These are phyloP conservation scores for Osmanthus fragrans DNA, from an alignment of 257 asterid species.

Conservation along the genomic window DNA sequence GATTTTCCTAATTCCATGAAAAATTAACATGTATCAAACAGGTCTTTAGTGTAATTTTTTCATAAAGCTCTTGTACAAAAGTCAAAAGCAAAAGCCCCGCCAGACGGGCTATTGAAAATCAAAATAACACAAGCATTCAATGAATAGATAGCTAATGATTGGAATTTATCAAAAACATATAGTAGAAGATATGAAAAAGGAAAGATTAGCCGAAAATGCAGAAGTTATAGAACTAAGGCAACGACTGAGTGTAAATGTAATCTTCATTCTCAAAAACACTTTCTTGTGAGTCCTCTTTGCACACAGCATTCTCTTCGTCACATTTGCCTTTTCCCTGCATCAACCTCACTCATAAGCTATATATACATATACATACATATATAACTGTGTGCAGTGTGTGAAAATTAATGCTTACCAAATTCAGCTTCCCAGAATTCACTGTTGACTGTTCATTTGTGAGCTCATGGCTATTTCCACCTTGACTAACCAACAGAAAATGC, in stretches of 20 bases:
- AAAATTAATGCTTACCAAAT: slow-evolving; percentile 17
- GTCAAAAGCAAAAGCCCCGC: too few species aligned
- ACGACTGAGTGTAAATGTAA: slow-evolving; percentile 47
- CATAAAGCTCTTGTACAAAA: too few species aligned
- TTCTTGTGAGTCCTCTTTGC: slow-evolving; percentile 30
- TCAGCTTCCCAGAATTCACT: slow-evolving; percentile 12
- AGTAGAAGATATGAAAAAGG: background rate
- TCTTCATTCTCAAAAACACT: slow-evolving; percentile 42
- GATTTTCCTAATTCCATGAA: too few species aligned
- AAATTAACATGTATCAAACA: too few species aligned
- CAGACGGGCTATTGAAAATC: background rate
- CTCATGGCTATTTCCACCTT: slow-evolving; percentile 3
- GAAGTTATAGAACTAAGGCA: slow-evolving; percentile 25
- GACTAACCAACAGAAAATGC: slow-evolving; percentile 13
- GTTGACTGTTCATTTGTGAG: slow-evolving; percentile 19
- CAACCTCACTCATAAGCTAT: background rate
- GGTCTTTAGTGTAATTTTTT: too few species aligned
- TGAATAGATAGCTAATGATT: background rate
- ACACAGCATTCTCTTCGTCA: slow-evolving; percentile 23
- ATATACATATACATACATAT: background rate
- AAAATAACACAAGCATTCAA: background rate
- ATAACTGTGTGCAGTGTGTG: background rate
- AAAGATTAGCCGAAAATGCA: background rate
- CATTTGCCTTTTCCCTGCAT: slow-evolving; percentile 33
- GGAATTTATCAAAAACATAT: background rate